Evolutionary conservation across 805 yeast genomes (phyloP), one percentile per base, ranked within the genome.

Genomic region (Grigorovia yakushimaensis): DNA sequence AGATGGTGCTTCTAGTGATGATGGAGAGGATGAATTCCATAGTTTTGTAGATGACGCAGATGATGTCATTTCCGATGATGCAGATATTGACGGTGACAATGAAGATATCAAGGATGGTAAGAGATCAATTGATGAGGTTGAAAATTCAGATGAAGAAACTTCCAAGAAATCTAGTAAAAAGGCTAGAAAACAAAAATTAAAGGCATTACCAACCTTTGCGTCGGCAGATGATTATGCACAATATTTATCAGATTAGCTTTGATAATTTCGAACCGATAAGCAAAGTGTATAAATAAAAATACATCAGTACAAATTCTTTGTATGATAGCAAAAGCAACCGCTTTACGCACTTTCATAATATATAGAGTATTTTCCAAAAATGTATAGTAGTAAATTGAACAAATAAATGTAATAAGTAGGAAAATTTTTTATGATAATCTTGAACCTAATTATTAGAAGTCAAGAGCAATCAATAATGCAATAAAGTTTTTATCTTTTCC

Each of bases 141-240:
- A 48, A 21, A 42, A 35, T 42, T 18, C 47, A 19, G 41, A 40
- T 23, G 49, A 47, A 11, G 49, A 47, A 8, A 51, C 47, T 7
- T 49, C 41, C 37, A 50, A 47, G 21, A 50, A 51, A 37, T 58
- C 59, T 22, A 69, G 61, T 64, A 62, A 3, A 69, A 53, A 50
- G 41, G 19, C 36, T 13, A 52, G 47, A 62, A 54, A 38, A 56
- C 51, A 39, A 57, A 55, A 30, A 61, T 68, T 84, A 58, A 81
- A 77, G 59, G 78, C 74, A 42, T 70, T 89, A 50, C 97, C 97
- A 20, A 73, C 80, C 19, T 89, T 88, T 69, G 97, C 96, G 1
- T 81, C 88, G 42, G 95, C 81, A 9, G 96, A 85, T 39, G 95
- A 85, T 51, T 88, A 88, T 61, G 82, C 91, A 23, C 73, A 85